Evolutionary conservation across 78 protist species (phyloP).

Genomic region (Bodo saltans): DNA sequence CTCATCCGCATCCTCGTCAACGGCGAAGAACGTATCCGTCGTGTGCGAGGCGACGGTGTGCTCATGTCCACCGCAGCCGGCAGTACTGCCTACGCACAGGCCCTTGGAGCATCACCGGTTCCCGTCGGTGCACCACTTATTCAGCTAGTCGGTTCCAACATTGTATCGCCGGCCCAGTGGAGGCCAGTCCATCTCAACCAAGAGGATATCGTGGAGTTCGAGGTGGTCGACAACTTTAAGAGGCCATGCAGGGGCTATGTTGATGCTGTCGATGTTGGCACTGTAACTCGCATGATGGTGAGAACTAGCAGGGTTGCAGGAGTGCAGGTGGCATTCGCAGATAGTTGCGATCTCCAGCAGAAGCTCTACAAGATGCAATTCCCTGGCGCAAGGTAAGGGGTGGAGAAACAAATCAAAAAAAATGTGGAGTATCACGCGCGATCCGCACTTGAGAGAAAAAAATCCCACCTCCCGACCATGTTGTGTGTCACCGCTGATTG

Average conservation of each 20-base stretch:
- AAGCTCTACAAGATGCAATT: not conserved
- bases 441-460: too few relatives aligned
- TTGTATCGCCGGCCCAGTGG: not conserved
- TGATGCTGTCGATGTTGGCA: not conserved
- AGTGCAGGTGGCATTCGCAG: not conserved
- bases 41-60: not conserved
- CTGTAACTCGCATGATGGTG: not conserved
- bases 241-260: not conserved
- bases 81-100: not conserved
- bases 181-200: not conserved
- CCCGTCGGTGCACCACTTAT: not conserved
- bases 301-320: not conserved
- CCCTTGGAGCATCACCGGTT: not conserved
- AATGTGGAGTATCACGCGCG: too few relatives aligned
- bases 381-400: too few relatives aligned
- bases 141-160: not conserved
- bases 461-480: too few relatives aligned
- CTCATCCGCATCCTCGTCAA: not conserved
- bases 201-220: not conserved
- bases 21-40: not conserved
- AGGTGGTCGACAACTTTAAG: not conserved
- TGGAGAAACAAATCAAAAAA: too few relatives aligned
- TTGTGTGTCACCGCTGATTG: too few relatives aligned
- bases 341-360: not conserved
- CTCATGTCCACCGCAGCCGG: not conserved